A percentile compares a stretch with the other conserved stretches of the same genome.
These are phyloP conservation scores for Scenedesmus sp. DNA, from an alignment of 163 green algal species.

Conservation along the genomic window DNA sequence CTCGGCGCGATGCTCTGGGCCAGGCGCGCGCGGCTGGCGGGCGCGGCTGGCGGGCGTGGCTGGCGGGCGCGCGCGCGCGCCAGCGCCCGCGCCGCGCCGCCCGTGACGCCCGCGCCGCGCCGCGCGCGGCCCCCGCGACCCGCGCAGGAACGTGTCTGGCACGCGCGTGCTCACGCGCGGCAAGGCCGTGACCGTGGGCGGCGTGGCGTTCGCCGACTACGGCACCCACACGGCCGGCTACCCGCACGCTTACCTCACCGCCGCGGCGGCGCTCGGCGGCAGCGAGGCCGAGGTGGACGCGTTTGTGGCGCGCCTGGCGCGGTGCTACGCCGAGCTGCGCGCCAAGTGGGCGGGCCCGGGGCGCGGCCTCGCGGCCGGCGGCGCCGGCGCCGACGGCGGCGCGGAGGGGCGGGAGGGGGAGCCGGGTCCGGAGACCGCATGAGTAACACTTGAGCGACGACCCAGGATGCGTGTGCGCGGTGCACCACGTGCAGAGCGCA, in stretches of 20 bases:
- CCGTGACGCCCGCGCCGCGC: background rate
- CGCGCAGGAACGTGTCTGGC: constrained; percentile 75
- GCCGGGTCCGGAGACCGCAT: no score
- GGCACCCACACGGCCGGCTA: constrained; percentile 76
- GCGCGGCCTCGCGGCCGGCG: no score
- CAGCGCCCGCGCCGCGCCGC: no score
- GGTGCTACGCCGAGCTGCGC: constrained; percentile 61
- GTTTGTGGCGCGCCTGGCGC: constrained; percentile 69
- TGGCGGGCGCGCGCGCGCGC: no score
- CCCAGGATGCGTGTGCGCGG: no score
- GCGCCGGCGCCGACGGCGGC: no score
- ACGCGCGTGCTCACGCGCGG: constrained; percentile 78
- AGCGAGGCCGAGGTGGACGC: constrained; percentile 75
- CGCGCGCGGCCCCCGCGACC: background rate
- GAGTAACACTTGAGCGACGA: no score
- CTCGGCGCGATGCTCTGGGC: constrained; percentile 88
- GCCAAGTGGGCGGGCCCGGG: constrained; percentile 15
- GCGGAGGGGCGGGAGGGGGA: no score
- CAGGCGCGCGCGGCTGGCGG: no score
- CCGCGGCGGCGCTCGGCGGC: constrained; percentile 84
- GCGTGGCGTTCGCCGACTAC: constrained; percentile 80
- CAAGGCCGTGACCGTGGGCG: constrained; percentile 72
- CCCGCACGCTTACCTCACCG: constrained; percentile 83
- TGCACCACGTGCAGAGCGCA: no score
- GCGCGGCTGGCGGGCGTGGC: no score